Base-by-base conservation (phyloP, 2,329 filamentous ascomycete species). In the Verticillium longisporum region DNA sequence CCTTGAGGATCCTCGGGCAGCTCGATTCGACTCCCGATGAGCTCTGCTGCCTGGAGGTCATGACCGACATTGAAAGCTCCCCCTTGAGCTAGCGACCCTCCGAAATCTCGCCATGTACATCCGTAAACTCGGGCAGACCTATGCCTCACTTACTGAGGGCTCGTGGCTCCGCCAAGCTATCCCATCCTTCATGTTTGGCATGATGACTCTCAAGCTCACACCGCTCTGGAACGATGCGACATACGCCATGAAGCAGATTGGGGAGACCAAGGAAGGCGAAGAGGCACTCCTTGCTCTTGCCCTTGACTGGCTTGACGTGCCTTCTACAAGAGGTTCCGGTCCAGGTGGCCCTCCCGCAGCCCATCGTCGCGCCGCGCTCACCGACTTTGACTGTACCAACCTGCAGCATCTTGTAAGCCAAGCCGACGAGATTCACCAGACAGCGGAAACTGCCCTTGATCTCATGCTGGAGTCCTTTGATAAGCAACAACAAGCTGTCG, bases 211-310 rank as follows among this genome's bases (percentile, higher is more conserved):
- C 57, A 91, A 89, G 66, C 81, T 97, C 65, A 85, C 92, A 0
- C 92, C 92, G 38, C 80, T 96, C 6, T 97, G 94, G 91, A 91
- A 96, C 63, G 91, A 96, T 68, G 85, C 91, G 0, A 86, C 89
- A 58, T 83, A 87, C 60, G 87, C 90, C 0, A 76, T 99, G 69
- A 89, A 91, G 68, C 82, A 88, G 58, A 87, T 99, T 60, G 84
- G 87, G 21, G 83, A 90, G 66, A 83, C 82, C 26, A 88, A 89
- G 65, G 74, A 78, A 45, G 92, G 91, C 26, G 92, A 97, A 70
- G 86, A 88, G 36, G 78, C 83, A 18, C 81, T 97, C 41, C 86
- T 88, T 1, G 81, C 85, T 2, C 78, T 94, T 58, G 88, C 89
- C 0, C 91, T 97, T 68, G 79, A 84, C 59, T 98, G 94, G 93